A percentile compares a stretch with the other conserved stretches of the same genome.
Conservation (phyloP, 2,329 filamentous ascomycete species). For the Trichoderma sp. region DNA sequence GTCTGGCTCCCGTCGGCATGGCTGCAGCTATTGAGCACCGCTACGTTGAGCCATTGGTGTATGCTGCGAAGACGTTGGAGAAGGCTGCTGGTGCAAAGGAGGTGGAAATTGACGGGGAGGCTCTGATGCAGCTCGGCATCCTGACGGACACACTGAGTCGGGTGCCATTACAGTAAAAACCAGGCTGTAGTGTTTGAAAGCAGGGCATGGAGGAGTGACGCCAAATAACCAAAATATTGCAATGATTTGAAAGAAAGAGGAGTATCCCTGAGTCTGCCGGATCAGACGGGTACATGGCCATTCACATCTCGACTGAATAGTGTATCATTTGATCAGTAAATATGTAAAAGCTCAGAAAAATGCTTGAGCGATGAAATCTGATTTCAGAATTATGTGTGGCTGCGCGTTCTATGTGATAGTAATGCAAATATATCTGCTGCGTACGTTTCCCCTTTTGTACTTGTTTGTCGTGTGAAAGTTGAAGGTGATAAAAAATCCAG, state of each 20-base stretch:
- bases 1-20: constrained; percentile 56
- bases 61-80: constrained; percentile 40
- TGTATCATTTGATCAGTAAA: neutral
- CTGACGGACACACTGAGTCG: constrained; percentile 43
- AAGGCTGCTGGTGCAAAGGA: constrained; percentile 35
- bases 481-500: neutral
- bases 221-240: neutral
- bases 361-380: neutral
- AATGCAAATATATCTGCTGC: neutral
- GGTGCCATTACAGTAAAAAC: constrained; percentile 38
- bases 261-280: neutral
- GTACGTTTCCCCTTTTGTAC: neutral
- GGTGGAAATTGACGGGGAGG: constrained; percentile 32
- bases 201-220: neutral
- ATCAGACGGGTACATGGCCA: neutral
- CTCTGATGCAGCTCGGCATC: constrained; percentile 42
- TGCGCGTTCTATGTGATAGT: neutral
- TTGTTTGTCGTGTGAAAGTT: neutral
- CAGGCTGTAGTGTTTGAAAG: neutral
- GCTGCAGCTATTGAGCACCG: constrained; percentile 56
- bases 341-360: neutral
- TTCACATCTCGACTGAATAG: neutral
- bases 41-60: constrained; percentile 54
- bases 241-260: neutral
- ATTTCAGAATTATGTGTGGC: neutral